Base-by-base conservation (phyloP, 2,329 filamentous ascomycete genomes). In the Escovopsis sp. region DNA sequence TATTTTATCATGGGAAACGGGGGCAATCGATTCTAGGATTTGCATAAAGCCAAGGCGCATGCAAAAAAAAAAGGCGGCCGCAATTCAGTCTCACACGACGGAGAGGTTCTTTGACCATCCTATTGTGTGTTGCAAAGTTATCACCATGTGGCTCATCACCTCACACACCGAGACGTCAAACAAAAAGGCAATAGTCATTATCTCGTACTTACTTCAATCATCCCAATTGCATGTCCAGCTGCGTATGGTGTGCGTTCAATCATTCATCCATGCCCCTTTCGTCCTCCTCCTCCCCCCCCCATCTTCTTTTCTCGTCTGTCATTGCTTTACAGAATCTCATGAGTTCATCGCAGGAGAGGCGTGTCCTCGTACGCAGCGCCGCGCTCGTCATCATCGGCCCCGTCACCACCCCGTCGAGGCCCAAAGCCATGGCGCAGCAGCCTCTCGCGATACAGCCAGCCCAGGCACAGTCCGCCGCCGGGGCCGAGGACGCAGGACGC, bases 371-470 rank as follows among this genome's bases (percentile, higher is more conserved):
- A 47, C 23, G 50, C 47, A 32, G 41, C 43, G 4, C 38, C 51
- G 8, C 52, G 45, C 10, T 47, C 47, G 9, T 41, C 47, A 23
- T 41, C 47, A 23, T 39, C 40, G 12, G 43, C 43, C 23, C 46
- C 41, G 30, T 43, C 28, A 10, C 12, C 15, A 30, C 15, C 47
- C 41, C 23, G 6, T 23, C 23, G 15, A 47, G 42, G 43, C 26
- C 40, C 47, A 40, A 51, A 43, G 6, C 49, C 47, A 19, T 55
- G 41, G 33, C 55, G 52, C 19, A 64, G 55, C 46, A 60, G 53
- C 41, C 51, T 53, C 46, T 66, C 64, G 12, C 64, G 54, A 40
- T 63, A 60, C 26, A 65, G 47, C 64, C 64, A 66, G 1, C 57
- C 60, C 12, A 60, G 48, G 32, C 59, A 63, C 7, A 58, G 53